phyloP scores from a whole-genome alignment of 768 basidiomycete genomes.

The Leccinum broughii region DNA sequence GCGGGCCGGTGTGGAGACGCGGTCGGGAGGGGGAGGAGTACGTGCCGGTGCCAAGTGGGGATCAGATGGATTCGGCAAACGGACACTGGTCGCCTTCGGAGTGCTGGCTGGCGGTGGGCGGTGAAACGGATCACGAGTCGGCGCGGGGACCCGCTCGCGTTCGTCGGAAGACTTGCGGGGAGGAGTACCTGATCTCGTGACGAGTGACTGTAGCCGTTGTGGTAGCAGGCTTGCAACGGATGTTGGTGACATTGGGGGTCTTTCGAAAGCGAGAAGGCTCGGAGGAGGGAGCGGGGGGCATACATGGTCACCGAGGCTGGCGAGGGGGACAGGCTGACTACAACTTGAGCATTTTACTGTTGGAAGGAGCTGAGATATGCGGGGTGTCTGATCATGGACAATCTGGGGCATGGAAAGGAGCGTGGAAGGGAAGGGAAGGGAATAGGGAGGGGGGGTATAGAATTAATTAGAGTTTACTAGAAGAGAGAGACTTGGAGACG shows the following conservation, averaged over 20 bases:
- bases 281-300: constrained; percentile 58
- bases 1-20: constrained; percentile 17
- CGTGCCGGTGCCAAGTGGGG: constrained; percentile 3
- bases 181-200: constrained; percentile 26
- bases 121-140: constrained; percentile 29
- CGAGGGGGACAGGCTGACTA: constrained; percentile 64
- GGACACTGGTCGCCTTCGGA: constrained; percentile 8
- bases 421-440: constrained; percentile 2
- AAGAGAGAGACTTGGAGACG: background rate
- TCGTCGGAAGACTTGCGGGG: constrained; percentile 11
- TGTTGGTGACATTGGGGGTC: constrained; percentile 38
- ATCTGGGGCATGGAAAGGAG: constrained; percentile 31
- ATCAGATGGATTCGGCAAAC: constrained; percentile 9
- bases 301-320: constrained; percentile 74
- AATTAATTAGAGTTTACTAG: constrained; percentile 21
- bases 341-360: constrained; percentile 86
- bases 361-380: constrained; percentile 68
- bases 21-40: constrained; percentile 15
- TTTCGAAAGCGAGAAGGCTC: constrained; percentile 34
- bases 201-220: constrained; percentile 48
- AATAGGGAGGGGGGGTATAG: constrained; percentile 20
- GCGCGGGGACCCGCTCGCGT: constrained; percentile 8
- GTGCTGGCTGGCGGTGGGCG: constrained; percentile 25
- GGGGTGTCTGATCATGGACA: constrained; percentile 21
- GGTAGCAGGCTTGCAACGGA: constrained; percentile 49